Conservation (phyloP, 495 filamentous ascomycete genomes). For the Aspergillus biplanus region DNA sequence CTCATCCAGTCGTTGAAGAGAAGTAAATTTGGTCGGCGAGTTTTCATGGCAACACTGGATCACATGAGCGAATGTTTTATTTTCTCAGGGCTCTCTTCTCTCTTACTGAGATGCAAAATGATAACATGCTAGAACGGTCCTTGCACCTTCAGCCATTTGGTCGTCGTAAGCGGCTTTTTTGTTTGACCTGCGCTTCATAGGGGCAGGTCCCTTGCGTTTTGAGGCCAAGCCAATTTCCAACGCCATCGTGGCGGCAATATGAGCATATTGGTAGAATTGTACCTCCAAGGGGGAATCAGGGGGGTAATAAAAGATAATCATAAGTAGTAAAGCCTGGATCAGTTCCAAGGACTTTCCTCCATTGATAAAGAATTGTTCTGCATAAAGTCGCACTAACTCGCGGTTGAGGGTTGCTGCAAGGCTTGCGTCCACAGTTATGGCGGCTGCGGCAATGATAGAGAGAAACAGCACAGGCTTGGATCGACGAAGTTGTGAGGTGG, state of each 20-base stretch:
- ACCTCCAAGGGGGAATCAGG: slow-evolving; percentile 49
- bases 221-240: slow-evolving; percentile 55
- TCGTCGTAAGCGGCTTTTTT: slow-evolving; percentile 34
- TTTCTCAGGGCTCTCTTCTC: not conserved
- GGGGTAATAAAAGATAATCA: slow-evolving; percentile 54
- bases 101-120: slow-evolving; percentile 49
- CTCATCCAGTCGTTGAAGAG: slow-evolving; percentile 52
- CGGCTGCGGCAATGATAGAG: slow-evolving; percentile 52
- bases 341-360: slow-evolving; percentile 58
- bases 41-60: slow-evolving; percentile 52
- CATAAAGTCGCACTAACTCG: slow-evolving; percentile 51
- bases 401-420: slow-evolving; percentile 50
- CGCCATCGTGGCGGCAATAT: slow-evolving; percentile 58
- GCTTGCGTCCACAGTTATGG: slow-evolving; percentile 43
- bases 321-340: slow-evolving; percentile 53
- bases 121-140: slow-evolving; percentile 53
- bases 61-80: slow-evolving; percentile 10
- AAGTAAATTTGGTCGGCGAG: slow-evolving; percentile 54
- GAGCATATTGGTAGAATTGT: slow-evolving; percentile 58
- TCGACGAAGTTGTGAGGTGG: slow-evolving; percentile 44
- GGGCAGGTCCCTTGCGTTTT: slow-evolving; percentile 32
- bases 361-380: slow-evolving; percentile 50
- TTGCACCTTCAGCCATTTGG: slow-evolving; percentile 44
- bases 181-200: slow-evolving; percentile 26
- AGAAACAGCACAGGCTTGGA: slow-evolving; percentile 55